These are phyloP conservation scores for Coemansia sp. DNA, from an alignment of 192 early-diverging fungal species.

Conservation along the genomic window DNA sequence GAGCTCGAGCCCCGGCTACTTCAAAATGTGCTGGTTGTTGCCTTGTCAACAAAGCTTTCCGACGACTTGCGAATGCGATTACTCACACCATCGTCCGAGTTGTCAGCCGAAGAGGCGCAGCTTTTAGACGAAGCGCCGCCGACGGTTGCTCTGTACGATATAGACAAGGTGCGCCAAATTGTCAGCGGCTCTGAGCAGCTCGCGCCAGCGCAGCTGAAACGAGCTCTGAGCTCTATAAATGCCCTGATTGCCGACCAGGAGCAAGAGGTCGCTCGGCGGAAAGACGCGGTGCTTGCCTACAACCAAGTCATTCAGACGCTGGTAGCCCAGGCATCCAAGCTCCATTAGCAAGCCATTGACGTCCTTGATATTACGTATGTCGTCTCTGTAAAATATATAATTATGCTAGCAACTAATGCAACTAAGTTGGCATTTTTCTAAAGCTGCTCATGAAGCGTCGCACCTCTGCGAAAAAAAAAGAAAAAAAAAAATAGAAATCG, in stretches of 20 bases:
- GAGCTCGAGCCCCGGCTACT: slow-evolving; percentile 32
- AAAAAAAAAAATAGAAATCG: too few species aligned
- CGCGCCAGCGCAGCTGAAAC: slow-evolving; percentile 2
- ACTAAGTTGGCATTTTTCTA: background rate
- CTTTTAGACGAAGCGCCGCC: background rate
- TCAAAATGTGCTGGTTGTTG: slow-evolving; percentile 24
- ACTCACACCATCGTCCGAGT: slow-evolving; percentile 16
- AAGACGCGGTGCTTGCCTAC: slow-evolving; percentile 33
- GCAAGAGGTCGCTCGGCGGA: slow-evolving; percentile 26
- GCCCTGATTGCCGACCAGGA: slow-evolving; percentile 11
- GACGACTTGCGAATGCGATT: background rate
- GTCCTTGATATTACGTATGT: background rate
- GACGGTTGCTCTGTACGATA: background rate
- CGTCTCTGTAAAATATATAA: slow-evolving; percentile 1
- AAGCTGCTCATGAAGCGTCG: background rate
- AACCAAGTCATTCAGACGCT: slow-evolving; percentile 54
- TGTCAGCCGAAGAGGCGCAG: background rate
- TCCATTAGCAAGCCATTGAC: slow-evolving; percentile 18
- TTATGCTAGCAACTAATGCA: background rate
- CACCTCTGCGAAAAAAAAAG: too few species aligned
- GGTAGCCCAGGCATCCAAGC: slow-evolving; percentile 39
- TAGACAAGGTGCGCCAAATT: slow-evolving; percentile 31
- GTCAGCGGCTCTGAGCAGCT: background rate
- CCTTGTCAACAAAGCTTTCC: slow-evolving; percentile 4
- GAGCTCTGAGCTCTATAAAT: slow-evolving; percentile 29